A percentile compares a stretch with the other conserved stretches of the same genome.
Evolutionary conservation across 257 asterid species (phyloP).

Genomic region (Linderniella brevidens): DNA sequence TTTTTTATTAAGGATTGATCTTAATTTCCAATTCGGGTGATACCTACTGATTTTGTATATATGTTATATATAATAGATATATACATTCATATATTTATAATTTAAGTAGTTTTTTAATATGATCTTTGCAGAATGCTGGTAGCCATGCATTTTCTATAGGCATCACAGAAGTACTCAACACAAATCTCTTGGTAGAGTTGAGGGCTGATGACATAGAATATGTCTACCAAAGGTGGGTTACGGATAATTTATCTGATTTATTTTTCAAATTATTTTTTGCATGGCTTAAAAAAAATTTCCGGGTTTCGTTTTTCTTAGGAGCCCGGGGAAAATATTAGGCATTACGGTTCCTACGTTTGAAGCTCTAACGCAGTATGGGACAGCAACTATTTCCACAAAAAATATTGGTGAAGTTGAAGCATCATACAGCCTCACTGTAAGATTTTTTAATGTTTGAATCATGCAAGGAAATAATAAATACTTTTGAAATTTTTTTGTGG

Average conservation of each 20-base stretch:
- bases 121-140: slow-evolving; percentile 55
- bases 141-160: slow-evolving; percentile 82
- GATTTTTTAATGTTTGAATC: slow-evolving; percentile 7
- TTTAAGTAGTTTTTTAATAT: too few species aligned
- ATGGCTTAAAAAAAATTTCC: background rate
- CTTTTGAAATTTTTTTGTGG: background rate
- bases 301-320: slow-evolving; percentile 53
- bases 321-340: slow-evolving; percentile 78
- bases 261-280: background rate
- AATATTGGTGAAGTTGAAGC: slow-evolving; percentile 91
- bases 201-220: slow-evolving; percentile 91
- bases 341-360: slow-evolving; percentile 73
- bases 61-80: background rate
- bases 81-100: too few species aligned
- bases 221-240: slow-evolving; percentile 69
- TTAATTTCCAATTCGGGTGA: slow-evolving; percentile 5
- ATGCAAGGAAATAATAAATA: background rate
- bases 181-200: slow-evolving; percentile 77
- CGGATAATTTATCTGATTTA: background rate
- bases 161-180: slow-evolving; percentile 78
- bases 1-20: slow-evolving; percentile 15
- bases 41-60: slow-evolving; percentile 14
- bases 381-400: slow-evolving; percentile 72
- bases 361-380: slow-evolving; percentile 85
- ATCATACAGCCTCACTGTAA: slow-evolving; percentile 94